Evolutionary conservation across 441 rosid genomes (phyloP).

Genomic region (Brassica balearica): DNA sequence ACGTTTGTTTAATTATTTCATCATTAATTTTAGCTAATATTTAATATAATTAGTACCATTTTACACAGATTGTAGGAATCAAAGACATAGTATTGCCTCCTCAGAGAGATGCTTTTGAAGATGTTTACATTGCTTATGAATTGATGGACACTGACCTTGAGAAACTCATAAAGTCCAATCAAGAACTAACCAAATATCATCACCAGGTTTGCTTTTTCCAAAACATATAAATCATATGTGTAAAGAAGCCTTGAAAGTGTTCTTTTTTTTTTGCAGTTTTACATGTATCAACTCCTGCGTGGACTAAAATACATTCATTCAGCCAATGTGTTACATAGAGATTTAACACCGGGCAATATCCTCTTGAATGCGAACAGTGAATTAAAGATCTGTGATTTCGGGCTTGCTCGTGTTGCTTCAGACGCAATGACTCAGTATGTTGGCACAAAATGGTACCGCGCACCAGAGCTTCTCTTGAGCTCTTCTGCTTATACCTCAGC

Average conservation of each 20-base stretch:
- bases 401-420: conserved; percentile 77
- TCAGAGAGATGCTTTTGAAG: conserved; percentile 65
- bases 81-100: conserved; percentile 91
- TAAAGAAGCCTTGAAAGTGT: conserved; percentile 25
- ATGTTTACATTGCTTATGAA: conserved; percentile 92
- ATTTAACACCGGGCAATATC: conserved; percentile 86
- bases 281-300: conserved; percentile 85
- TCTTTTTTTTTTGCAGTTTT: conserved; percentile 56
- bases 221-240: not conserved
- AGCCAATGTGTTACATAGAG: conserved; percentile 88
- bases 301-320: conserved; percentile 92
- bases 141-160: conserved; percentile 75
- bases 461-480: conserved; percentile 80
- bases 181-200: conserved; percentile 67
- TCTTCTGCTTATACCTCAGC: conserved; percentile 80
- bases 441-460: conserved; percentile 88
- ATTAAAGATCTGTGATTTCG: conserved; percentile 86
- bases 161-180: conserved; percentile 64
- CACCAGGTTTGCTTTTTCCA: conserved; percentile 59
- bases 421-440: conserved; percentile 79
- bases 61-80: conserved; percentile 77
- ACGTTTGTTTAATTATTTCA: conserved; percentile 59
- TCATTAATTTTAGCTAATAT: conserved; percentile 6
- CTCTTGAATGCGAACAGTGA: conserved; percentile 71
- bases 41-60: conserved; percentile 14